A percentile compares a stretch with the other conserved stretches of the same genome.
These are phyloP conservation scores for Botrytis cinerea DNA, from an alignment of 2,329 filamentous ascomycete genomes.

Conservation along the genomic window DNA sequence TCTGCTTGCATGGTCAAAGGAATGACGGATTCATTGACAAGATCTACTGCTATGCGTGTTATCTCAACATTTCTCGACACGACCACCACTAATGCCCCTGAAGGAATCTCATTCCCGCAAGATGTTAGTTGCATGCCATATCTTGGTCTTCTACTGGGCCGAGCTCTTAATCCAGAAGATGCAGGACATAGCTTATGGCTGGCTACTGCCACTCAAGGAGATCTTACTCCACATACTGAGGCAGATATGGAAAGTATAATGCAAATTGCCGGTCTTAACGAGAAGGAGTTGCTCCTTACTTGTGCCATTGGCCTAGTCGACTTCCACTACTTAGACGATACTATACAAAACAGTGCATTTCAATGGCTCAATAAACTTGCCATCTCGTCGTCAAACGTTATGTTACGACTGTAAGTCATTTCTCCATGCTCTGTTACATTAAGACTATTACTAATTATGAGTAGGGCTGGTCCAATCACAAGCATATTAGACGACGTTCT, in stretches of 20 bases:
- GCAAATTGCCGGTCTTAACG: constrained; percentile 51
- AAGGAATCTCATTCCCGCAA: constrained; percentile 35
- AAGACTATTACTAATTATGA: background rate
- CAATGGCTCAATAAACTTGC: constrained; percentile 62
- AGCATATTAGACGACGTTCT: constrained; percentile 62
- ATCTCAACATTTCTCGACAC: constrained; percentile 63
- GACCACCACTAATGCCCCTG: constrained; percentile 42
- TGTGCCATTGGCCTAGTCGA: constrained; percentile 66
- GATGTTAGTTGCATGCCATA: constrained; percentile 52
- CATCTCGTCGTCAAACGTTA: constrained; percentile 54
- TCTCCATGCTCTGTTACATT: background rate
- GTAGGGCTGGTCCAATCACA: constrained; percentile 57
- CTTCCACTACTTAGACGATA: constrained; percentile 65
- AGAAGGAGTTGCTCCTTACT: constrained; percentile 63
- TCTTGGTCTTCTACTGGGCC: constrained; percentile 59
- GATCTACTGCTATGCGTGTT: constrained; percentile 59
- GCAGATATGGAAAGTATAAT: constrained; percentile 45
- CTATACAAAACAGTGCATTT: constrained; percentile 59
- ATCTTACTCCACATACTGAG: constrained; percentile 42
- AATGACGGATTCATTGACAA: constrained; percentile 62
- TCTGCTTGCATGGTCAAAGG: constrained; percentile 65
- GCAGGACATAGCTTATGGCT: constrained; percentile 64
- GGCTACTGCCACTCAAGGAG: constrained; percentile 44
- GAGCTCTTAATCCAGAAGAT: constrained; percentile 59
- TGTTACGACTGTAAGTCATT: constrained; percentile 57